Base-by-base conservation (phyloP, 208 protist species). In the Balamuthia mandrillaris region DNA sequence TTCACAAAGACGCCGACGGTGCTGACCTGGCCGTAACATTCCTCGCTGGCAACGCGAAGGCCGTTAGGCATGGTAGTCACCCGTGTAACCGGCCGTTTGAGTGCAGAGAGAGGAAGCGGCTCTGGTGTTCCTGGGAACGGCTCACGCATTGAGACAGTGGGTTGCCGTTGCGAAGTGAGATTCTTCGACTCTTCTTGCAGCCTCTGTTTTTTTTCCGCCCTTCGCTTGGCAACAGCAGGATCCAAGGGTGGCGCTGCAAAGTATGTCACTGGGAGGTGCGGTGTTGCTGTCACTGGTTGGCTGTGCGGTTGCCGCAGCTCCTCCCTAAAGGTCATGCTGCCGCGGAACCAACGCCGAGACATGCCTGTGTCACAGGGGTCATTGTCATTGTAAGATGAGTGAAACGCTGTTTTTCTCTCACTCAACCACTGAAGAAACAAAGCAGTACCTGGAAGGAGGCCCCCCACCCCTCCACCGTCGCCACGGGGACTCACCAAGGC, bases 1-100 rank as follows among this genome's bases (percentile, higher is more conserved):
- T 82, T 54, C 52, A 82, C 39, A 54, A 82, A 65, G 0, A 82
- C 54, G 16, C 54, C 54, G 21, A 82, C 52, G 9, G 52, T 42
- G 47, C 24, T 82, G 52, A 42, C 52, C 27, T 82, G 75, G 16
- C 75, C 75, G 29, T 82, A 82, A 39, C 52, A 51, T 21, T 82
- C 75, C 52, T 82, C 52, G 31, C 52, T 66, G 75, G 54, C 75
- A 3, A 82, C 75, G 37, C 75, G 75, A 10, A 82, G 52, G 75
- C 75, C 75, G 37, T 82, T 82, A 41, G 10, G 37, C 0, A 82
- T 33, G 16, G 47, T 60, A 14, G 75, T 82, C 37, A 65, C 49
- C 12, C 37, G 75, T 10, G 75, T 82, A 3, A n/a, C 5, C 12
- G 75, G 75, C 12, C 33, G 52, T 27, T 79, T 60, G 16, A 79